These are phyloP conservation scores for Plantago elongata DNA, from an alignment of 257 asterid species.

Conservation along the genomic window DNA sequence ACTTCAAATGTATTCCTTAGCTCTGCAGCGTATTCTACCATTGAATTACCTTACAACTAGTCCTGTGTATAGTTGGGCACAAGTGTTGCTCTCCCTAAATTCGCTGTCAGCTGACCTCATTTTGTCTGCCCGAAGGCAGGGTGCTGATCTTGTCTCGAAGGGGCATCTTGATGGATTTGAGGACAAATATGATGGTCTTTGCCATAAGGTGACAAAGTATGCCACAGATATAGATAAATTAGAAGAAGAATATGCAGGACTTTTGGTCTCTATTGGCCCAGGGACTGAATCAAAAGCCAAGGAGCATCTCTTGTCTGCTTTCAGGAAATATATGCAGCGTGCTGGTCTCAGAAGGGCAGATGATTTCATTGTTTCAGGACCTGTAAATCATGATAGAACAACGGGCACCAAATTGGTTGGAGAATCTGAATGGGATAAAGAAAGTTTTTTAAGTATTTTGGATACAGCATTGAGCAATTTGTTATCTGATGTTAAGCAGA, in stretches of 20 bases:
- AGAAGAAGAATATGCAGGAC: slow-evolving; percentile 65
- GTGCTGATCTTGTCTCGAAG: slow-evolving; percentile 60
- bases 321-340: slow-evolving; percentile 52
- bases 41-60: slow-evolving; percentile 81
- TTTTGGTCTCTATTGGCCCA: slow-evolving; percentile 62
- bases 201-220: slow-evolving; percentile 58
- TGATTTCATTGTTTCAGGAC: slow-evolving; percentile 37
- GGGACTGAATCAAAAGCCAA: slow-evolving; percentile 71
- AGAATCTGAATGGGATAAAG: slow-evolving; percentile 52
- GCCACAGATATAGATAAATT: slow-evolving; percentile 78
- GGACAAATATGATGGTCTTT: slow-evolving; percentile 69
- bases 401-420: slow-evolving; percentile 24
- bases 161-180: slow-evolving; percentile 40
- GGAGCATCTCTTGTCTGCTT: slow-evolving; percentile 64
- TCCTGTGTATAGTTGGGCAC: slow-evolving; percentile 95
- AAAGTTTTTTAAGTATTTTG: slow-evolving; percentile 38
- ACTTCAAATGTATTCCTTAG: slow-evolving; percentile 77
- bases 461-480: slow-evolving; percentile 54
- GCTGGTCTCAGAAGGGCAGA: slow-evolving; percentile 43
- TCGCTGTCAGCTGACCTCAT: slow-evolving; percentile 70
- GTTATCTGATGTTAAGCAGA: slow-evolving; percentile 53
- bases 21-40: slow-evolving; percentile 84
- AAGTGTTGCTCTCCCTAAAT: slow-evolving; percentile 62
- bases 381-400: slow-evolving; percentile 32
- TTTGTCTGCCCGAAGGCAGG: slow-evolving; percentile 66